phyloP scores from a whole-genome alignment of 768 basidiomycete genomes.

The Lepiota venenata region DNA sequence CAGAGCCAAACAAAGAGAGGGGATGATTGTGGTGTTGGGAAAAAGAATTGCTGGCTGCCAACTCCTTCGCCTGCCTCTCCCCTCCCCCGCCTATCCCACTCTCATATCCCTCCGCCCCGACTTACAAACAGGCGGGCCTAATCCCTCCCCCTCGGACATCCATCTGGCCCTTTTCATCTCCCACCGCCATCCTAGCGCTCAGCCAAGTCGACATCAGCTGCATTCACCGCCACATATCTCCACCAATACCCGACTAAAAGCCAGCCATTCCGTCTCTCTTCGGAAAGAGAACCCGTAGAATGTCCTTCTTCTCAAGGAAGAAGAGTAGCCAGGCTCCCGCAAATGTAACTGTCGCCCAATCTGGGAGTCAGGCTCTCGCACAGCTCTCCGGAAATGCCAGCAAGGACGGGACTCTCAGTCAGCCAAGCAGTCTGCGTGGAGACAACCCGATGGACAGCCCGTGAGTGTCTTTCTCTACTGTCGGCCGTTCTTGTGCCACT shows the following conservation, averaged over 20 bases:
- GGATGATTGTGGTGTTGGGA: slow-evolving; percentile 13
- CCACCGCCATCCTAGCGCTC: neutral
- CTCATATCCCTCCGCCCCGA: neutral
- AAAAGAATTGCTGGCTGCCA: slow-evolving; percentile 6
- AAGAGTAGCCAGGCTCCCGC: slow-evolving; percentile 50
- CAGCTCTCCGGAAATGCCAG: slow-evolving; percentile 39
- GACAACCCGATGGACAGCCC: slow-evolving; percentile 20
- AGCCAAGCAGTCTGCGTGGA: slow-evolving; percentile 27
- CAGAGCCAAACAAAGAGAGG: neutral
- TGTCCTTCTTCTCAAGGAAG: slow-evolving; percentile 94
- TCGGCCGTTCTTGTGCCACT: neutral
- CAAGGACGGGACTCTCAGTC: slow-evolving; percentile 25
- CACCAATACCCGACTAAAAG: slow-evolving; percentile 16
- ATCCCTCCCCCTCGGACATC: slow-evolving; percentile 3
- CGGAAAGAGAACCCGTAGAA: slow-evolving; percentile 57
- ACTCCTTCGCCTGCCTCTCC: slow-evolving; percentile 8
- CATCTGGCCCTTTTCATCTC: slow-evolving; percentile 2
- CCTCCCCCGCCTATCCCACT: neutral
- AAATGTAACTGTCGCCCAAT: slow-evolving; percentile 56
- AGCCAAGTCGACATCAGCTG: slow-evolving; percentile 1
- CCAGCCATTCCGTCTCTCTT: slow-evolving; percentile 70
- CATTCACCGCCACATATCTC: slow-evolving; percentile 4
- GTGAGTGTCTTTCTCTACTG: slow-evolving; percentile 18
- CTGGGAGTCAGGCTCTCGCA: slow-evolving; percentile 65
- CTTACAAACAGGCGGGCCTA: slow-evolving; percentile 4